phyloP scores from a whole-genome alignment of 164 flowering plant genomes.

The Kalanchoe fedtschenkoi region DNA sequence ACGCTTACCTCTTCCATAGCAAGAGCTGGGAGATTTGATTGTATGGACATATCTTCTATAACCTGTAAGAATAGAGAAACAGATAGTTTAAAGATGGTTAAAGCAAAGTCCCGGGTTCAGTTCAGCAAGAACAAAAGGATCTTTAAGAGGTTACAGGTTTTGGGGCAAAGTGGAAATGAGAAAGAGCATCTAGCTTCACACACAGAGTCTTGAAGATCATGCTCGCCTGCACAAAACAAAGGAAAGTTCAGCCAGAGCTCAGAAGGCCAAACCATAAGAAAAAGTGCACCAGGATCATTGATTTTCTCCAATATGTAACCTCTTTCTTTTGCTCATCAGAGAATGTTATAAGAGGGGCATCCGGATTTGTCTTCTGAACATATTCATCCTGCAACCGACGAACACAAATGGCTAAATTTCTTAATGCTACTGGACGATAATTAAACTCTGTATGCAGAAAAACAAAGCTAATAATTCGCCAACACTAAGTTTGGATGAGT shows the following conservation, averaged over 20 bases:
- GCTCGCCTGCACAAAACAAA: slow-evolving; percentile 44
- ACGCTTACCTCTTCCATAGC: slow-evolving; percentile 91
- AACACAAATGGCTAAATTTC: not conserved
- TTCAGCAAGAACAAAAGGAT: not conserved
- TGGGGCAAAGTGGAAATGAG: slow-evolving; percentile 92
- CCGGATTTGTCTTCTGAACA: slow-evolving; percentile 53
- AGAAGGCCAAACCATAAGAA: not conserved
- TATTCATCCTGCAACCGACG: slow-evolving; percentile 68
- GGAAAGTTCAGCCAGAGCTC: slow-evolving; percentile 8
- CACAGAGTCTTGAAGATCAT: slow-evolving; percentile 61
- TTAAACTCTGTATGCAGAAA: not conserved
- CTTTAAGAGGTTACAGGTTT: slow-evolving; percentile 61
- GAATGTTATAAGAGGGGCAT: slow-evolving; percentile 45
- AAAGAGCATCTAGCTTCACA: slow-evolving; percentile 83
- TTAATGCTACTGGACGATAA: not conserved
- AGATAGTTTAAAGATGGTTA: not conserved
- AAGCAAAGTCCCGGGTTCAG: not conserved
- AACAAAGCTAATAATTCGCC: not conserved
- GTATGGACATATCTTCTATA: slow-evolving; percentile 85
- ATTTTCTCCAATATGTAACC: slow-evolving; percentile 21
- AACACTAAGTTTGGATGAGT: not conserved
- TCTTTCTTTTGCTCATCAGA: slow-evolving; percentile 80
- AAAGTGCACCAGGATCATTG: too few relatives aligned
- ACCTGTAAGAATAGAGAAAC: slow-evolving; percentile 32
- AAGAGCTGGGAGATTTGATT: slow-evolving; percentile 80